Conservation (phyloP, 768 basidiomycete genomes). For the Lentinus brumalis region DNA sequence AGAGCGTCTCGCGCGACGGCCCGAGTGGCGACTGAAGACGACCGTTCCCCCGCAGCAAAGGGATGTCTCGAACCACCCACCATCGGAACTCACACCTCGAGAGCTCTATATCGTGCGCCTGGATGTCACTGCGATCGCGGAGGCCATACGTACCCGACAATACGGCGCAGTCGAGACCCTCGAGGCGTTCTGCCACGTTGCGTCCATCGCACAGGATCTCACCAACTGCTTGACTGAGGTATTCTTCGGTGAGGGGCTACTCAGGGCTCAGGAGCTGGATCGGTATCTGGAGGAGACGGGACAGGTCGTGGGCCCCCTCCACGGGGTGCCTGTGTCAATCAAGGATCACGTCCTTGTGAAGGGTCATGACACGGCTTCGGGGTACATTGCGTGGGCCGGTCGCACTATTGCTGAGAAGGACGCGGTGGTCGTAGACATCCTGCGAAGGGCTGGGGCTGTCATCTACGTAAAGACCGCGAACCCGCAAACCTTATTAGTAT, state of each 20-base stretch:
- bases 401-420: conserved; percentile 52
- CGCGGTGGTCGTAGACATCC: conserved; percentile 46
- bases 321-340: conserved; percentile 80
- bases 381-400: conserved; percentile 71
- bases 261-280: conserved; percentile 66
- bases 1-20: conserved; percentile 24
- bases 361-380: conserved; percentile 69
- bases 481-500: conserved; percentile 67
- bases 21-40: conserved; percentile 31
- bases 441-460: conserved; percentile 72
- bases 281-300: conserved; percentile 60
- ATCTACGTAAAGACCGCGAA: conserved; percentile 91
- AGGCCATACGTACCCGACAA: conserved; percentile 26
- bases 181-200: conserved; percentile 39
- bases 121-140: conserved; percentile 38
- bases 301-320: conserved; percentile 65
- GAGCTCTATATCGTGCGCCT: conserved; percentile 35
- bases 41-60: conserved; percentile 18
- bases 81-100: conserved; percentile 30
- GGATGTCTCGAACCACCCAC: conserved; percentile 33
- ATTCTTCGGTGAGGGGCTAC: conserved; percentile 65
- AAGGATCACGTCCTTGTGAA: conserved; percentile 68
- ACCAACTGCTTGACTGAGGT: conserved; percentile 88
- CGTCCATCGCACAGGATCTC: conserved; percentile 54
- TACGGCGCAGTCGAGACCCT: conserved; percentile 38